Evolutionary conservation across 1,284 basidiomycete genomes (phyloP).

Genomic region (Rhizoctonia solani): DNA sequence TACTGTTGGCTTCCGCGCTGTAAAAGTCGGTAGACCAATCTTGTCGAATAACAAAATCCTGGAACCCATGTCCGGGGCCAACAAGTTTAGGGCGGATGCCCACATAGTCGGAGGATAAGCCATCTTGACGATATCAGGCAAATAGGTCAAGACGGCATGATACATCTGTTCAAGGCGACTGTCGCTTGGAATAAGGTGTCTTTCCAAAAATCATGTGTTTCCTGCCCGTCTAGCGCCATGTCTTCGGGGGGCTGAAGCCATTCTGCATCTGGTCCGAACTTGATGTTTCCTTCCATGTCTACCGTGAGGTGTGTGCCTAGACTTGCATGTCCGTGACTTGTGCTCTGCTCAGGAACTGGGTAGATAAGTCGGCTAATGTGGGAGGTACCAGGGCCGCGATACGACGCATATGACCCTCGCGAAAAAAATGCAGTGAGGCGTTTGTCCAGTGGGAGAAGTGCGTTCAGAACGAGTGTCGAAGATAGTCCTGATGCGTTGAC

Average conservation of each 20-base stretch:
- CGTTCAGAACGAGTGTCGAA: slow-evolving; percentile 70
- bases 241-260: slow-evolving; percentile 66
- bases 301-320: slow-evolving; percentile 91
- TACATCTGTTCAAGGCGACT: slow-evolving; percentile 66
- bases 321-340: slow-evolving; percentile 68
- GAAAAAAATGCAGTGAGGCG: slow-evolving; percentile 74
- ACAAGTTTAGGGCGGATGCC: slow-evolving; percentile 91
- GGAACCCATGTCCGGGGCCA: slow-evolving; percentile 73
- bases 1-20: not conserved
- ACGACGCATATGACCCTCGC: slow-evolving; percentile 85
- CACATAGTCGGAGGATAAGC: slow-evolving; percentile 84
- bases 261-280: slow-evolving; percentile 93
- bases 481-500: slow-evolving; percentile 90
- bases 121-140: slow-evolving; percentile 71
- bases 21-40: slow-evolving; percentile 45
- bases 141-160: slow-evolving; percentile 67
- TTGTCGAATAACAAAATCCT: slow-evolving; percentile 77
- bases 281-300: slow-evolving; percentile 83
- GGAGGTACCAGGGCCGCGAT: slow-evolving; percentile 71
- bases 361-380: slow-evolving; percentile 82
- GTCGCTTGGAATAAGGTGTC: slow-evolving; percentile 63
- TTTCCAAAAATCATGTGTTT: slow-evolving; percentile 76
- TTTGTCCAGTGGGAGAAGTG: slow-evolving; percentile 60
- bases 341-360: slow-evolving; percentile 73
- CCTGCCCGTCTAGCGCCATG: slow-evolving; percentile 44